A percentile compares a stretch with the other conserved stretches of the same genome.
phyloP scores from a whole-genome alignment of 179 eudicot genomes.

The Heliamphora pulchella region DNA sequence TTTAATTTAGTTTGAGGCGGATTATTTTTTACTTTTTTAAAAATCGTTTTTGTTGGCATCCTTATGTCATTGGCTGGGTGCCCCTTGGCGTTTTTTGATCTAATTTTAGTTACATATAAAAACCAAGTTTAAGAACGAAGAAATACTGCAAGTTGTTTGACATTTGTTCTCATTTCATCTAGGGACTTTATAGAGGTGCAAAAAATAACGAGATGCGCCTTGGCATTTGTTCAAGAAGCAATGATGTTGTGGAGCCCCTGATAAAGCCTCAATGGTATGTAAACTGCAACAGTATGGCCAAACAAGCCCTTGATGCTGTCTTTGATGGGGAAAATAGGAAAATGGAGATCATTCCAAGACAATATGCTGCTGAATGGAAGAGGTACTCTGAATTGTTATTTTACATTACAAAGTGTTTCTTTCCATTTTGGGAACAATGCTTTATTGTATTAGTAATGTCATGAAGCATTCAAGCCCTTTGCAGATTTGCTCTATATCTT shows the following conservation, averaged over 20 bases:
- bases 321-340: slow-evolving; percentile 40
- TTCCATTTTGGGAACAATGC: not conserved
- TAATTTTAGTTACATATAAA: not conserved
- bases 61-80: not conserved
- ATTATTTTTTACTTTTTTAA: not conserved
- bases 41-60: not conserved
- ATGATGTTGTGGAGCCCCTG: slow-evolving; percentile 86
- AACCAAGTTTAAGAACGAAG: not conserved
- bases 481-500: not conserved
- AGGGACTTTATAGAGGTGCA: slow-evolving; percentile 83
- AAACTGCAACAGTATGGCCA: slow-evolving; percentile 65
- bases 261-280: slow-evolving; percentile 99
- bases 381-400: slow-evolving; percentile 41
- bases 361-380: slow-evolving; percentile 92
- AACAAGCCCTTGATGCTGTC: slow-evolving; percentile 85
- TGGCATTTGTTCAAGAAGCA: slow-evolving; percentile 78
- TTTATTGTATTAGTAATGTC: not conserved
- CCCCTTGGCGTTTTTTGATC: not conserved
- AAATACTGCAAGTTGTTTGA: not conserved
- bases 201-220: slow-evolving; percentile 92
- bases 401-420: not conserved
- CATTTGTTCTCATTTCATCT: slow-evolving; percentile 13
- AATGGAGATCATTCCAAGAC: slow-evolving; percentile 77
- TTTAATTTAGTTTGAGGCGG: not conserved
- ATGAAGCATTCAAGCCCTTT: not conserved